phyloP scores from a whole-genome alignment of 331 rosid genomes.

The Saraca asoca region DNA sequence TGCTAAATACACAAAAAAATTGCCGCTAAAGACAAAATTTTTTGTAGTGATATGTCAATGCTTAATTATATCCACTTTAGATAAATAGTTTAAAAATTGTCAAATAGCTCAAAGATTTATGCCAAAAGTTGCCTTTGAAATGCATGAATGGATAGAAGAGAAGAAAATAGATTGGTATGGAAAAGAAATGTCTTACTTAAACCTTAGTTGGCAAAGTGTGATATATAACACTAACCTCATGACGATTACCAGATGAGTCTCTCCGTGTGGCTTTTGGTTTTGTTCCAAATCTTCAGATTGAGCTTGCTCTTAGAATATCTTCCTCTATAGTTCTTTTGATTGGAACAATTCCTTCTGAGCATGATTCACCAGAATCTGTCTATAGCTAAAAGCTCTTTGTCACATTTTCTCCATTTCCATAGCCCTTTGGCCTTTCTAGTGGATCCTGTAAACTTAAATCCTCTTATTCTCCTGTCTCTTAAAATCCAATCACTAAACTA shows the following conservation, averaged over 20 bases:
- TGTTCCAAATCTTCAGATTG: conserved; percentile 72
- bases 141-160: background rate
- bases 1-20: no score
- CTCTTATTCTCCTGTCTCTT: conserved; percentile 40
- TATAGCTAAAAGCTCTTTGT: conserved; percentile 69
- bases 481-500: conserved; percentile 29
- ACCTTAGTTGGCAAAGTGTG: background rate
- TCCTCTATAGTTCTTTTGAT: conserved; percentile 71
- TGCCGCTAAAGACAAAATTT: no score
- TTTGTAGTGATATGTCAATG: conserved; percentile 13
- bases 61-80: no score
- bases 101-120: no score
- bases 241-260: conserved; percentile 83
- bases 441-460: conserved; percentile 70
- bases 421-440: conserved; percentile 80
- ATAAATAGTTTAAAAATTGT: no score
- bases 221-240: conserved; percentile 62
- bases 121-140: conserved; percentile 30
- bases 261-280: conserved; percentile 66
- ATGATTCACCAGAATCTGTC: conserved; percentile 74
- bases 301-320: conserved; percentile 81
- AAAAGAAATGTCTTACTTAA: background rate
- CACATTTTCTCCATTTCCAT: conserved; percentile 38
- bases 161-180: background rate
- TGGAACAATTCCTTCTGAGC: conserved; percentile 93